Percentiles rank a stretch among this genome's conserved stretches.
Evolutionary conservation across 163 green algal species (phyloP).

Genomic region (Trebouxia gelatinosa): DNA sequence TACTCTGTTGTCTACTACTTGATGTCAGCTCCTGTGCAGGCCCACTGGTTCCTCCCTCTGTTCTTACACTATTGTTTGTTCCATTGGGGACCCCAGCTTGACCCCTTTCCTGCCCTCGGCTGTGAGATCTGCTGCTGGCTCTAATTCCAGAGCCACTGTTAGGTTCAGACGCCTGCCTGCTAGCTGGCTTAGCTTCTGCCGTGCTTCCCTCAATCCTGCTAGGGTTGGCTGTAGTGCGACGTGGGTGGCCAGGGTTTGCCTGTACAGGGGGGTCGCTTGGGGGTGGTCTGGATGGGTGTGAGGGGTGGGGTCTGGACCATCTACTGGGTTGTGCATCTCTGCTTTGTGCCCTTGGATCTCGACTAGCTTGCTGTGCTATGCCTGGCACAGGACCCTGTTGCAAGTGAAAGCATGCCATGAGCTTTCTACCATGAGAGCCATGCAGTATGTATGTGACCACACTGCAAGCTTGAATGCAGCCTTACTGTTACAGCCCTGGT

Average conservation of each 20-base stretch:
- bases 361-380: background rate
- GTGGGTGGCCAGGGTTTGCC: conserved; percentile 8
- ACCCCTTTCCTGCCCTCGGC: background rate
- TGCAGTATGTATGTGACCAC: background rate
- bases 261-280: no score
- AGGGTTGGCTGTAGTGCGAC: background rate
- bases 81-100: background rate
- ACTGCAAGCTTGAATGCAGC: background rate
- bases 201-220: background rate
- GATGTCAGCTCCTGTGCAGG: background rate
- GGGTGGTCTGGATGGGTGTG: no score
- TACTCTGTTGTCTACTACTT: conserved; percentile 64
- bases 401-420: no score
- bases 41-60: background rate
- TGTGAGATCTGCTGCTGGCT: conserved; percentile 57
- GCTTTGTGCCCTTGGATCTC: background rate
- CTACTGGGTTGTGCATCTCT: background rate
- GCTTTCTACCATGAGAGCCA: background rate
- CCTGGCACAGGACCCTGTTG: background rate
- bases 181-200: background rate
- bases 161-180: conserved; percentile 52
- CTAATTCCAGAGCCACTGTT: conserved; percentile 74
- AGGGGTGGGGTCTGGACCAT: background rate
- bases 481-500: background rate
- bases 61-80: background rate